Conservation (phyloP, 2,329 filamentous ascomycete species). For the Xylaria sp. region DNA sequence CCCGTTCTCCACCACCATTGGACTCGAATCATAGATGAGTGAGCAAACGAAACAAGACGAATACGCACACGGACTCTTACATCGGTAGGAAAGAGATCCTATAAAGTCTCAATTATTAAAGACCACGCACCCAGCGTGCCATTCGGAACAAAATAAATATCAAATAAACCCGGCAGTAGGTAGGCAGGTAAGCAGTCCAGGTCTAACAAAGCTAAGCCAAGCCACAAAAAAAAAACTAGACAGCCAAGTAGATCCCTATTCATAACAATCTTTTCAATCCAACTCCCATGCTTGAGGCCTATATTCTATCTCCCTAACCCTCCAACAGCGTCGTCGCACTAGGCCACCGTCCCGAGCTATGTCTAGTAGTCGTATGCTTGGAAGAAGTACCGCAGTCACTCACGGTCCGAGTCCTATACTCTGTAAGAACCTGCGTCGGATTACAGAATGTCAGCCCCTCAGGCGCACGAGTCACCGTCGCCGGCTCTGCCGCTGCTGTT, state of each 20-base stretch:
- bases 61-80: neutral
- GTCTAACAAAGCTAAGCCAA: neutral
- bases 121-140: neutral
- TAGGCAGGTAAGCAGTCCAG: neutral
- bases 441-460: neutral
- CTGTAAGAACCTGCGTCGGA: neutral
- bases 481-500: neutral
- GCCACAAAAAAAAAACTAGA: too few species aligned
- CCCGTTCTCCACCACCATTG: neutral
- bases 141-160: neutral
- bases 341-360: neutral
- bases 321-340: neutral
- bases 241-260: neutral
- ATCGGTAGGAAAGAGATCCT: neutral
- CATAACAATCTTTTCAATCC: neutral
- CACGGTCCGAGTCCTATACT: slow-evolving; percentile 24
- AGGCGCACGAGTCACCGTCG: neutral
- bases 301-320: neutral
- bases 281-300: neutral
- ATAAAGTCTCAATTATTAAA: neutral
- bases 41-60: neutral
- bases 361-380: neutral
- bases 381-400: neutral
- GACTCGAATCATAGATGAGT: neutral
- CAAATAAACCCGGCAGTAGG: neutral